phyloP scores from a whole-genome alignment of 2,329 filamentous ascomycete genomes.

The Gaeumannomyces tritici region DNA sequence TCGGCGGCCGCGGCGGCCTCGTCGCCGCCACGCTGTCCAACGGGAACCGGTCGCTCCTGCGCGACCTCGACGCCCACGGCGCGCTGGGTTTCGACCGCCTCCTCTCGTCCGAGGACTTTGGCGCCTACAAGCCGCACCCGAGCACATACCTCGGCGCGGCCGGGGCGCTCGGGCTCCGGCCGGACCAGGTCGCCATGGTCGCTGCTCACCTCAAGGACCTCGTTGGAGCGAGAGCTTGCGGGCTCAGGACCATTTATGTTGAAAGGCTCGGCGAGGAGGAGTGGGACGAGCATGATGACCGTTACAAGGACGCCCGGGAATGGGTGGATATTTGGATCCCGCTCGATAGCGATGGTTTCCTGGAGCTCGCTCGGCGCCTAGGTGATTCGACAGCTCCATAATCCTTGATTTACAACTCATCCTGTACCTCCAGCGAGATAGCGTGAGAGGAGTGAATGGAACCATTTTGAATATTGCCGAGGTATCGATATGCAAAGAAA shows the following conservation, averaged over 20 bases:
- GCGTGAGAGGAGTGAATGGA: background rate
- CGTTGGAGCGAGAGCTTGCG: conserved; percentile 51
- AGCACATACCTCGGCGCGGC: conserved; percentile 61
- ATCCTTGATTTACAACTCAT: background rate
- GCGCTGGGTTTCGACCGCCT: conserved; percentile 56
- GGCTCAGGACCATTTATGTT: conserved; percentile 65
- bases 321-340: conserved; percentile 59
- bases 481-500: background rate
- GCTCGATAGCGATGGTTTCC: conserved; percentile 37
- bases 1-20: conserved; percentile 30
- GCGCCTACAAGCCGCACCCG: conserved; percentile 64
- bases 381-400: background rate
- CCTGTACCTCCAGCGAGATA: background rate
- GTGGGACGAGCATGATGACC: conserved; percentile 27
- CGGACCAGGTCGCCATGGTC: conserved; percentile 62
- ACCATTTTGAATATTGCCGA: background rate
- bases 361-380: conserved; percentile 33
- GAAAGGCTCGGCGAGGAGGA: conserved; percentile 59
- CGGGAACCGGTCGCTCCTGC: conserved; percentile 58
- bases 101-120: conserved; percentile 60
- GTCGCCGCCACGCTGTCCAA: conserved; percentile 63
- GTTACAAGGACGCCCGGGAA: conserved; percentile 33
- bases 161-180: conserved; percentile 42
- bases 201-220: conserved; percentile 67
- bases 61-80: conserved; percentile 48